Conservation (phyloP, 129 eudicot genomes). For the Flaveria ramosissima region DNA sequence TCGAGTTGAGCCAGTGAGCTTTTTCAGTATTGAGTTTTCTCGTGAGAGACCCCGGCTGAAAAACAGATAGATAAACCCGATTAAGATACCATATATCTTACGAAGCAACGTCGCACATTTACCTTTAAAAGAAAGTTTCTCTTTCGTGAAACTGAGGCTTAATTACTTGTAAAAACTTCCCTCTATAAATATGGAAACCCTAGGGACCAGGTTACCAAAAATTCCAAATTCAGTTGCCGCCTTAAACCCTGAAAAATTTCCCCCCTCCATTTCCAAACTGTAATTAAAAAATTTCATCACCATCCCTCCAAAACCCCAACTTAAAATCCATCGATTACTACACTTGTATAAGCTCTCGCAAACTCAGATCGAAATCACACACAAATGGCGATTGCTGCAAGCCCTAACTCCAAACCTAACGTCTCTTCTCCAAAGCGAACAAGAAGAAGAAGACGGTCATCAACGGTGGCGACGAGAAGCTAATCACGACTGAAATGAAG, state of each 20-base stretch:
- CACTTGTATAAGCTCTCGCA: neutral
- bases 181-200: neutral
- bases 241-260: constrained; percentile 2
- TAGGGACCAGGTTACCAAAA: neutral
- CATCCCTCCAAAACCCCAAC: constrained; percentile 31
- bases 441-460: constrained; percentile 12
- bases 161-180: too few relatives aligned
- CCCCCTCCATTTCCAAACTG: constrained; percentile 20
- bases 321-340: neutral
- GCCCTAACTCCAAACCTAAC: constrained; percentile 38
- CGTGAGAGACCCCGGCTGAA: too few relatives aligned
- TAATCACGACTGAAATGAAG: neutral
- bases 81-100: too few relatives aligned
- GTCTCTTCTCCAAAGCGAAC: constrained; percentile 7
- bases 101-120: too few relatives aligned
- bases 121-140: too few relatives aligned
- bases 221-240: constrained; percentile 17
- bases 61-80: too few relatives aligned
- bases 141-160: too few relatives aligned
- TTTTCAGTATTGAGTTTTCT: too few relatives aligned
- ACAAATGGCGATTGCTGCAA: constrained; percentile 59
- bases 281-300: constrained; percentile 18
- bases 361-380: neutral
- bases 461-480: neutral
- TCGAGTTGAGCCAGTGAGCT: too few relatives aligned